Evolutionary conservation across 805 yeast genomes (phyloP), one percentile per base, ranked within the genome.

Genomic region (Yarrowia porcina): DNA sequence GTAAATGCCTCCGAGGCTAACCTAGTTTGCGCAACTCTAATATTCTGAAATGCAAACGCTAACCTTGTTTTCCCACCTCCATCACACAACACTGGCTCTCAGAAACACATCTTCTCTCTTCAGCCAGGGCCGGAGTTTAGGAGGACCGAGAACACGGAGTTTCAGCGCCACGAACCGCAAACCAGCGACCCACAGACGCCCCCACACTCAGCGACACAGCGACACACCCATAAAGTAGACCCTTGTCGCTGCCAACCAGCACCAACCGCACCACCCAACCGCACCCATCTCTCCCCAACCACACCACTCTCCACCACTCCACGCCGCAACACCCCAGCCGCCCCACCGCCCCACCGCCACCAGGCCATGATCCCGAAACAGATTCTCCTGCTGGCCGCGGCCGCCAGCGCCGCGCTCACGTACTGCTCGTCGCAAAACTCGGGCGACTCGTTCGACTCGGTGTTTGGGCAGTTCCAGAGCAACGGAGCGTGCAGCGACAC

Each of bases 401-500:
- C 44, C 1, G 59, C 57, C 13, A 3, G n/a, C 2, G 66, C 64
- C 32, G 66, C 69, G 23, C 65, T 73, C 18, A 47, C 69, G 25
- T 63, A 70, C 32, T 79, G 82, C 67, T 76, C 82, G 2, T 67
- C 73, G 6, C 68, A 74, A 25, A 79, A 79, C 69, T 78, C 82
- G 1, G 81, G 78, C 4, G 41, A 69, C 17, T 66, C 64, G 21
- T 44, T 45, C 27, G 27, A 35, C 15, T 25, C 63, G 23, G 54
- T 59, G 2, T 35, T 35, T 13, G 65, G 65, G 5, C 59, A 62
- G 13, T 80, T 66, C 63, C 80, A 78, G 68, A 74, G 80, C 21
- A 81, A 78, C 66, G 90, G 90, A 3, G 70, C 68, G 11, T 86
- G 90, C 69, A 68, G 76, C 2, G 76, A 73, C 47, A 71, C 74